Evolutionary conservation across 306 rosid species (phyloP), one percentile per base, ranked within the genome.

Genomic region (Canavalia ensiformis): DNA sequence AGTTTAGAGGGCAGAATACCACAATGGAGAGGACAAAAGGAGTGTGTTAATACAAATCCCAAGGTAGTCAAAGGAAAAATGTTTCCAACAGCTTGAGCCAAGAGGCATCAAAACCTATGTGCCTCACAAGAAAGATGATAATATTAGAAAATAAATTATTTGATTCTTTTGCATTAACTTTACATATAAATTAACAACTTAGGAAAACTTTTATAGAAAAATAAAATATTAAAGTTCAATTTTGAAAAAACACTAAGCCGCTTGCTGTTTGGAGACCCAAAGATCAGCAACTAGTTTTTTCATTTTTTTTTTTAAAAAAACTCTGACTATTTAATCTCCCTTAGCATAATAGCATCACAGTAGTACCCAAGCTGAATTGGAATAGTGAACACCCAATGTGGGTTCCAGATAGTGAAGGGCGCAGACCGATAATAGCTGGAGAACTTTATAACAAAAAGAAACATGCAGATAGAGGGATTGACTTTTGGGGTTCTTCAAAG

Each of bases 121-220:
- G 42, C 13, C 69, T 11, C 55, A 37, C 2, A 2, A 44, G 10
- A 18, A 34, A 4, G 3, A 31, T 25, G 4, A 29, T 44, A 11
- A 35, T 30, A 82, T 8, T 6, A 11, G 67, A 68, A 68, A 68
- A 75, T 46, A 82, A 41, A 73, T 31, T 1, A 59, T 79, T 65
- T 59, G 51, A 39, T 59, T 65, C 69, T 7, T 45, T 66, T 13
- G 18, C 76, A 68, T 45, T 46, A 67, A 25, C 31, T 37, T 29
- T 64, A 29, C 28, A 55, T 8, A 44, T 64, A 7, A 68, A 59
- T 11, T 30, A 29, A 42, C 51, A 76, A 70, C 30, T 18, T 12
- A 13, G 60, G 54, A 34, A 50, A 58, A 13, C 50, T 25, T 56
- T 57, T 30, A 45, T 46, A 54, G 37, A 18, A 37, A 9, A 28